Conservation (phyloP, 2,329 filamentous ascomycete species). For the Fusarium sp. region DNA sequence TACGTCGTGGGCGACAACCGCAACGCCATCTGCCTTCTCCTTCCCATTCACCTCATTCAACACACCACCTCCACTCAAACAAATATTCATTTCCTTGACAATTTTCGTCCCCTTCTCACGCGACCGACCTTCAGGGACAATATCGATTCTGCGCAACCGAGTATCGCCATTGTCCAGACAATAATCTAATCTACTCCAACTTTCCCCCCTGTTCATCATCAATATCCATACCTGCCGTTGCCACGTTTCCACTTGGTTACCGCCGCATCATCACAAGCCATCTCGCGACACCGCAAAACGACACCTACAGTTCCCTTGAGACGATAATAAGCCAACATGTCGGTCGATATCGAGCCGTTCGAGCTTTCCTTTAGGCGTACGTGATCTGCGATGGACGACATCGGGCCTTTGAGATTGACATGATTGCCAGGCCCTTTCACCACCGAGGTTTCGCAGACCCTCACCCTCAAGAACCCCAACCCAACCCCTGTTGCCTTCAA, state of each 20-base stretch:
- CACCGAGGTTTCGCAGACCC: constrained; percentile 74
- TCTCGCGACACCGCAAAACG: constrained; percentile 44
- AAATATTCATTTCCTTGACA: constrained; percentile 30
- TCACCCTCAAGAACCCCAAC: constrained; percentile 77
- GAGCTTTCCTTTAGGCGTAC: constrained; percentile 96
- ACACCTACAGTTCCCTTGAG: constrained; percentile 6
- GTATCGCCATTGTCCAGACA: constrained; percentile 15
- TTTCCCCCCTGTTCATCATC: constrained; percentile 21
- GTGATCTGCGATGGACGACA: constrained; percentile 55
- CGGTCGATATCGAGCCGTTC: constrained; percentile 90
- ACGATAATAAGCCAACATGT: constrained; percentile 75
- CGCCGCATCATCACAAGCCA: constrained; percentile 27
- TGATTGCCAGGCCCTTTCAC: constrained; percentile 73
- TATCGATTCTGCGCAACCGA: constrained; percentile 23
- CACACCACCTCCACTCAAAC: constrained; percentile 24
- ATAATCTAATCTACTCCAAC: constrained; percentile 24
- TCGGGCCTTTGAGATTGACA: constrained; percentile 39
- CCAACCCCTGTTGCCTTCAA: constrained; percentile 77
- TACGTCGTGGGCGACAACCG: constrained; percentile 35
- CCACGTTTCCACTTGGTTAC: constrained; percentile 49
- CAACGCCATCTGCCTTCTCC: constrained; percentile 35
- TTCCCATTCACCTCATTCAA: constrained; percentile 28
- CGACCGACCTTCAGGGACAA: constrained; percentile 23
- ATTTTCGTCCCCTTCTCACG: constrained; percentile 30
- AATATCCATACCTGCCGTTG: constrained; percentile 33